These are phyloP conservation scores for Penicillium silybi DNA, from an alignment of 495 filamentous ascomycete genomes.

Conservation along the genomic window DNA sequence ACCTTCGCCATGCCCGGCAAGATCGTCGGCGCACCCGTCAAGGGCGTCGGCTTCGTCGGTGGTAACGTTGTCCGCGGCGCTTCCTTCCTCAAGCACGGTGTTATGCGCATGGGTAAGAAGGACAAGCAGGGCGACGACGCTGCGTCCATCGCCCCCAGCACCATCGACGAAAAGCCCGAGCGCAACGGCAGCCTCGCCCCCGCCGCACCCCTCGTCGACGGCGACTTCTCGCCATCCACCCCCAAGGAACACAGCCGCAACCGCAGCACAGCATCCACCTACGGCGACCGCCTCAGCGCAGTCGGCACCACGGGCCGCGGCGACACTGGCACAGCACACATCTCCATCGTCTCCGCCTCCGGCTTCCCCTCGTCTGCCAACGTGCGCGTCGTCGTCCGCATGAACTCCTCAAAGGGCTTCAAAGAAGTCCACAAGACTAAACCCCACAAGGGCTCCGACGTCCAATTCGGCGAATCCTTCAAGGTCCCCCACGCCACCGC, in stretches of 20 bases:
- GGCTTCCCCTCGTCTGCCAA: constrained; percentile 78
- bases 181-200: constrained; percentile 36
- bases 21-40: constrained; percentile 88
- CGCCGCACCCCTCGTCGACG: constrained; percentile 30
- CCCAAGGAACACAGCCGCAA: constrained; percentile 56
- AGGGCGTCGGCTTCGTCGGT: constrained; percentile 77
- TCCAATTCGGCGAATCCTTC: constrained; percentile 75
- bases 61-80: constrained; percentile 83
- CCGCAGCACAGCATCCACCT: constrained; percentile 59
- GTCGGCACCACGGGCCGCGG: constrained; percentile 46
- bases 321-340: constrained; percentile 70
- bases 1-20: constrained; percentile 90
- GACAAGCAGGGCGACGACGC: constrained; percentile 53
- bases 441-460: constrained; percentile 56
- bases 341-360: constrained; percentile 74
- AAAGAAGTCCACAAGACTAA: constrained; percentile 89
- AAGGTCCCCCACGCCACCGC: constrained; percentile 67
- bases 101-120: constrained; percentile 57
- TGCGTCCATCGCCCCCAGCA: constrained; percentile 16
- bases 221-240: constrained; percentile 32
- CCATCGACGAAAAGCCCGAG: constrained; percentile 36
- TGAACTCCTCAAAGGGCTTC: constrained; percentile 57
- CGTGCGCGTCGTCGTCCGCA: constrained; percentile 71
- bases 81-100: constrained; percentile 76
- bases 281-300: constrained; percentile 44